Evolutionary conservation across 1,139 yeast genomes (phyloP), one percentile per base, ranked within the genome.

Genomic region (Pichia sp.): DNA sequence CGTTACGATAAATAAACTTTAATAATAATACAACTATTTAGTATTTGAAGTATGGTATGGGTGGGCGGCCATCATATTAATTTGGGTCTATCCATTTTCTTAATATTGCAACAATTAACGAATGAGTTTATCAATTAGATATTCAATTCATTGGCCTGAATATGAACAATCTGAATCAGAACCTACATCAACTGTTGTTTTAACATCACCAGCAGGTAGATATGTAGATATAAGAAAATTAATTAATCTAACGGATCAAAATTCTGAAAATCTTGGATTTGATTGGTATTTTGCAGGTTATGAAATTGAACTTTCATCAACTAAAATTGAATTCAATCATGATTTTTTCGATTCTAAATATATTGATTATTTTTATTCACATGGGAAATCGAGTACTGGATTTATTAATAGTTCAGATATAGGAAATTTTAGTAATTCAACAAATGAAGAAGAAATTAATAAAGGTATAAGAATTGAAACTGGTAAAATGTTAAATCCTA

Each of bases 401-500:
- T 26, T 40, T 6, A 11, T 32, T 1, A 41, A 38, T 2, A 39
- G 37, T 8, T 56, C 58, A 7, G 51, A 49, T 11, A 45, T 55
- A 31, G 49, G 50, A 8, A 54, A 51, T 9, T 60, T 65, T 7
- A 67, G 66, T 36, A 68, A 74, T 0, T 83, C 79, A 53, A 58
- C 68, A 25, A 83, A 84, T 2, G 63, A 67, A 8, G 76, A 76
- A 53, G 66, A 69, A 42, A 58, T 60, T 2, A 68, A 61, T 9
- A 68, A 66, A 29, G 72, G 75, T 8, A 69, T 71, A 49, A 66
- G 83, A 40, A 67, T 67, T 44, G 86, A 81, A 57, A 69, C 72
- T 0, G 86, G 86, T 0, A 54, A 56, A 3, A 79, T 81, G 85
- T 55, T 58, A 27, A 76, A 79, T 56, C 71, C 76, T 1, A 72